phyloP scores from a whole-genome alignment of 345 rosid genomes.

The Balakata baccata region DNA sequence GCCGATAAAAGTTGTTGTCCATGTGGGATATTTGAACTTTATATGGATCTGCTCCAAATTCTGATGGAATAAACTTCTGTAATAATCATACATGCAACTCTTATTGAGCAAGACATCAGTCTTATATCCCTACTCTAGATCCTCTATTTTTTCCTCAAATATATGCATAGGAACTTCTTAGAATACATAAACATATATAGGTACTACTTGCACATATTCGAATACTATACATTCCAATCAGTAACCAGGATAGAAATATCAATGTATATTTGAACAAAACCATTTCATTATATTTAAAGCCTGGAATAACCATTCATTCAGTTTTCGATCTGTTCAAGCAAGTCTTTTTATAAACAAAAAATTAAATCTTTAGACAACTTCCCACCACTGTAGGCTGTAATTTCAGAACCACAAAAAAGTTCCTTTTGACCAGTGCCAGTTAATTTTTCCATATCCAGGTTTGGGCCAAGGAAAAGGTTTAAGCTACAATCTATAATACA shows the following conservation, averaged over 20 bases:
- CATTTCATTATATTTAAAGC: background rate
- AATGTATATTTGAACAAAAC: background rate
- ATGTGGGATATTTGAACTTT: conserved; percentile 55
- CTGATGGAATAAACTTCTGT: conserved; percentile 85
- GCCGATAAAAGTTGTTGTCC: conserved; percentile 53
- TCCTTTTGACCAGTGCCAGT: background rate
- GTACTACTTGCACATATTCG: background rate
- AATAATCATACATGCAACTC: conserved; percentile 12
- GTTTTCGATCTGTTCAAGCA: background rate
- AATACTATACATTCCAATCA: background rate
- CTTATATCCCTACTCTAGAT: background rate
- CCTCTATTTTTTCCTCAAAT: background rate
- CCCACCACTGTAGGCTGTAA: background rate
- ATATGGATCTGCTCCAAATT: conserved; percentile 75
- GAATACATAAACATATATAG: background rate
- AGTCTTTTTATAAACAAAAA: background rate
- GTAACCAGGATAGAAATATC: background rate
- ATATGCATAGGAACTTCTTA: background rate
- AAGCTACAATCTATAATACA: background rate
- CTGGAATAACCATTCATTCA: background rate
- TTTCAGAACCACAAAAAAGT: background rate
- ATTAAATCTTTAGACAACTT: background rate
- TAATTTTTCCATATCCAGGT: no score
- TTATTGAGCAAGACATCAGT: background rate
- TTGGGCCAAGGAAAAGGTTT: background rate